A percentile compares a stretch with the other conserved stretches of the same genome.
Evolutionary conservation across 2,329 filamentous ascomycete species (phyloP).

Genomic region (Sordariomycetes sp.): DNA sequence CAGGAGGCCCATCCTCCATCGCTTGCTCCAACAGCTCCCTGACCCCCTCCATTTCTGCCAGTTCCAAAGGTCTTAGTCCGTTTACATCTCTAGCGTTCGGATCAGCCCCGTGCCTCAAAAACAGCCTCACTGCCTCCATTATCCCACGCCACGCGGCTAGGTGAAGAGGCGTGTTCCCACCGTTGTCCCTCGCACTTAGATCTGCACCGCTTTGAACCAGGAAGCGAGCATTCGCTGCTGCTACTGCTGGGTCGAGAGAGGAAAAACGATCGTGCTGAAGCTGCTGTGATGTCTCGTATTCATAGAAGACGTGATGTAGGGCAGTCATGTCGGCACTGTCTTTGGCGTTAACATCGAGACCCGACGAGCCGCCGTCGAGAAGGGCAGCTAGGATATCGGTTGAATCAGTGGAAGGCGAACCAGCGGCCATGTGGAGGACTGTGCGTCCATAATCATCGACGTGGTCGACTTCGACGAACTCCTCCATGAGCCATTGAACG

Average conservation of each 20-base stretch:
- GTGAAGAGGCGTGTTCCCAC: conserved; percentile 3
- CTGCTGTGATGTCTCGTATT: neutral
- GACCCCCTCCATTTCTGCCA: neutral
- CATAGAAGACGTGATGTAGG: conserved; percentile 2
- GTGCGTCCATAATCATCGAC: neutral
- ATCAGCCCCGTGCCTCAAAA: neutral
- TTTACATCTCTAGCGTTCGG: neutral
- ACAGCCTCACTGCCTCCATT: neutral
- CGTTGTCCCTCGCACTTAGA: neutral
- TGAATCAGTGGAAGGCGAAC: neutral
- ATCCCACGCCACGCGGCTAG: conserved; percentile 1
- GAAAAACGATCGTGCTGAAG: neutral
- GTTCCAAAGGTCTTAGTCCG: neutral
- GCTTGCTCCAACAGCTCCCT: neutral
- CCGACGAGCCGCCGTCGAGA: neutral
- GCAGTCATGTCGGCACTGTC: conserved; percentile 1
- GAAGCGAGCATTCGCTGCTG: conserved; percentile 1
- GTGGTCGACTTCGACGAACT: neutral
- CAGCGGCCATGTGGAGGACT: neutral
- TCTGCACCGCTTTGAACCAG: conserved; percentile 1
- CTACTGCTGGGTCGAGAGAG: neutral
- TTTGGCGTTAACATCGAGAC: neutral
- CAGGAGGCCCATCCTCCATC: neutral
- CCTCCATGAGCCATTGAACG: conserved; percentile 2
- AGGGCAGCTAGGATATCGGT: neutral